These are phyloP conservation scores for Podosphaera leucotricha DNA, from an alignment of 2,329 filamentous ascomycete genomes.

Conservation along the genomic window DNA sequence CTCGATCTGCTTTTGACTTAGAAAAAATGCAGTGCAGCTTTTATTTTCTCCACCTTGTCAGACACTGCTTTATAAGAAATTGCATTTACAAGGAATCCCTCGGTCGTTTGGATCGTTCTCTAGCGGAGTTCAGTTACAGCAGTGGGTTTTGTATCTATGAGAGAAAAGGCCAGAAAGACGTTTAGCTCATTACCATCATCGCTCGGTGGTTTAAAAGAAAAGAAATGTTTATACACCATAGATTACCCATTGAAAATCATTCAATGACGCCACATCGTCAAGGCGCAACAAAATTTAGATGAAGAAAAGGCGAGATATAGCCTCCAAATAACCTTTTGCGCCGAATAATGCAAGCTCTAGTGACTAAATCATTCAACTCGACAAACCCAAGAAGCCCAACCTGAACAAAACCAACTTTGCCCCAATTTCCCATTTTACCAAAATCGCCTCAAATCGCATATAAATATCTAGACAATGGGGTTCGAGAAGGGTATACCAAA, in stretches of 20 bases:
- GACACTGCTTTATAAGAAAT: no score
- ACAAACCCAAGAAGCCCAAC: not conserved
- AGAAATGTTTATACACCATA: not conserved
- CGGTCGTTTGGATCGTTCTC: no score
- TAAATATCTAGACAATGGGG: not conserved
- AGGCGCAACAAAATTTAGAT: not conserved
- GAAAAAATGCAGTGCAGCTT: no score
- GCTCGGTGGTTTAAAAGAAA: not conserved
- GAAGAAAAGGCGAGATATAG: not conserved
- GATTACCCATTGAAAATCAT: not conserved
- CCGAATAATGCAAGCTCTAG: not conserved
- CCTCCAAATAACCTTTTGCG: not conserved
- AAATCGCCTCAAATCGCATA: not conserved
- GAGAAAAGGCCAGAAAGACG: not conserved
- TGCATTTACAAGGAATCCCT: no score
- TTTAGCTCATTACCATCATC: not conserved
- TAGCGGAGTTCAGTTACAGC: no score
- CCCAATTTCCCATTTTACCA: not conserved
- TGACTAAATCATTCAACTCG: not conserved
- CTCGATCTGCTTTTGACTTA: no score
- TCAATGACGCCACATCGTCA: not conserved
- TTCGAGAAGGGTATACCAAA: not conserved
- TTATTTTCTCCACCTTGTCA: no score
- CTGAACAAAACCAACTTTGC: not conserved
- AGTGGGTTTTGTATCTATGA: not conserved